phyloP scores from a whole-genome alignment of 495 filamentous ascomycete species.

The Talaromyces adpressus region DNA sequence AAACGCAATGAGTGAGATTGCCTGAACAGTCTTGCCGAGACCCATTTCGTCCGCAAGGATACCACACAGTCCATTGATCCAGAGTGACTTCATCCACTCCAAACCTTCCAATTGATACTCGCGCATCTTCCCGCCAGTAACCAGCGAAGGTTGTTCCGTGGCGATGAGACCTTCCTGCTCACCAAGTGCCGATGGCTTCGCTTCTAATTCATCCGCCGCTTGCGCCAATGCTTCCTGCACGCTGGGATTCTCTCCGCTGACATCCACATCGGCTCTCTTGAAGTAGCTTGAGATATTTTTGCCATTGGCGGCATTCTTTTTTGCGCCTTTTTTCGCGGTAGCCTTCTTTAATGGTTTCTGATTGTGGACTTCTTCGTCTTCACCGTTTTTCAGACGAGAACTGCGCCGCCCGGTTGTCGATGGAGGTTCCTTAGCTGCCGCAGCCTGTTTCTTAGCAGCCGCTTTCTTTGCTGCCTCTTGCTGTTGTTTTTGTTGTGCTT shows the following conservation, averaged over 20 bases:
- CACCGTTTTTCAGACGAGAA: constrained; percentile 27
- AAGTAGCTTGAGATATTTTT: constrained; percentile 50
- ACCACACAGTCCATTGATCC: constrained; percentile 90
- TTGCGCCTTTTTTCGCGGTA: constrained; percentile 10
- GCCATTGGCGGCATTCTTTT: constrained; percentile 22
- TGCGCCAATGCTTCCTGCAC: constrained; percentile 49
- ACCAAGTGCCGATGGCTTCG: constrained; percentile 58
- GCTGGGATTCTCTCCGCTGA: constrained; percentile 42
- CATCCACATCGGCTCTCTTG: constrained; percentile 49
- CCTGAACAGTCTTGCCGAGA: constrained; percentile 90
- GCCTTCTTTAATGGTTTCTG: constrained; percentile 9
- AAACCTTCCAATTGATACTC: constrained; percentile 91
- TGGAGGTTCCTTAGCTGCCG: constrained; percentile 14
- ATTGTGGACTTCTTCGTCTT: constrained; percentile 19
- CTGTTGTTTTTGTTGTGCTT: constrained; percentile 34
- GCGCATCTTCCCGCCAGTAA: constrained; percentile 86
- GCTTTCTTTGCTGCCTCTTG: constrained; percentile 47
- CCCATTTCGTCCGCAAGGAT: constrained; percentile 99
- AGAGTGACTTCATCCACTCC: constrained; percentile 80
- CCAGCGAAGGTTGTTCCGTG: constrained; percentile 74
- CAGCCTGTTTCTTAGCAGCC: constrained; percentile 36
- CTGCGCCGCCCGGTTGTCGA: constrained; percentile 17
- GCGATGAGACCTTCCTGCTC: constrained; percentile 65
- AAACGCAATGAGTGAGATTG: constrained; percentile 84
- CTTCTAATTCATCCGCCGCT: constrained; percentile 45